A percentile compares a stretch with the other conserved stretches of the same genome.
These are phyloP conservation scores for Ceratonia siliqua DNA, from an alignment of 306 rosid genomes.

Conservation along the genomic window DNA sequence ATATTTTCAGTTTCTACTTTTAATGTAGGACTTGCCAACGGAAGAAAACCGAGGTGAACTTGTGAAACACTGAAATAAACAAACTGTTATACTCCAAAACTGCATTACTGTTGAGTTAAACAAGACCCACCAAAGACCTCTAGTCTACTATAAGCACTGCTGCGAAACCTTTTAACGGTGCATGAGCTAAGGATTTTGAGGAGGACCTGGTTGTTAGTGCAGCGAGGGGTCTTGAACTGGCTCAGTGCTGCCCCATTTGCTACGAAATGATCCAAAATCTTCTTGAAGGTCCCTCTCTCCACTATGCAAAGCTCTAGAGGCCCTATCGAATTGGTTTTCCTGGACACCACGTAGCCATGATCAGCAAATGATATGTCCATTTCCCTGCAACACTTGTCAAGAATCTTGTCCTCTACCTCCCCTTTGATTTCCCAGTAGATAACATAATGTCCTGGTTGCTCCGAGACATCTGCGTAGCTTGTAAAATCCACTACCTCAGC, in stretches of 20 bases:
- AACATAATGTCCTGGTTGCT: constrained; percentile 70
- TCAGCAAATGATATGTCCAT: constrained; percentile 81
- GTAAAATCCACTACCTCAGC: constrained; percentile 86
- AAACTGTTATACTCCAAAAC: too few relatives aligned
- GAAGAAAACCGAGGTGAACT: too few relatives aligned
- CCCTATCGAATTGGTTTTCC: constrained; percentile 70
- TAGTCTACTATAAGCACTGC: constrained; percentile 60
- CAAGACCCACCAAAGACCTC: too few relatives aligned
- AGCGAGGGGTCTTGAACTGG: constrained; percentile 94
- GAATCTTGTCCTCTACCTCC: constrained; percentile 52
- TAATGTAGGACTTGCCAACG: too few relatives aligned
- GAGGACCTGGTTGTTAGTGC: constrained; percentile 61
- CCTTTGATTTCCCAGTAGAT: constrained; percentile 94
- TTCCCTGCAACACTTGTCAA: constrained; percentile 57
- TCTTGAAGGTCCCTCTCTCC: constrained; percentile 74
- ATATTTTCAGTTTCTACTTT: too few relatives aligned
- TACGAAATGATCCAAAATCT: constrained; percentile 67
- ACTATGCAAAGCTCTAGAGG: constrained; percentile 74
- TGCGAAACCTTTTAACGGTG: constrained; percentile 50
- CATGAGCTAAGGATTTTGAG: constrained; percentile 55
- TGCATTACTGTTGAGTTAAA: background rate
- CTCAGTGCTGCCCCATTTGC: constrained; percentile 72
- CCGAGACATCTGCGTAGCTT: constrained; percentile 58
- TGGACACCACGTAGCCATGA: constrained; percentile 83
- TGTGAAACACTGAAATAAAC: too few relatives aligned